These are phyloP conservation scores for Syzygium malaccense DNA, from an alignment of 441 rosid genomes.

Conservation along the genomic window DNA sequence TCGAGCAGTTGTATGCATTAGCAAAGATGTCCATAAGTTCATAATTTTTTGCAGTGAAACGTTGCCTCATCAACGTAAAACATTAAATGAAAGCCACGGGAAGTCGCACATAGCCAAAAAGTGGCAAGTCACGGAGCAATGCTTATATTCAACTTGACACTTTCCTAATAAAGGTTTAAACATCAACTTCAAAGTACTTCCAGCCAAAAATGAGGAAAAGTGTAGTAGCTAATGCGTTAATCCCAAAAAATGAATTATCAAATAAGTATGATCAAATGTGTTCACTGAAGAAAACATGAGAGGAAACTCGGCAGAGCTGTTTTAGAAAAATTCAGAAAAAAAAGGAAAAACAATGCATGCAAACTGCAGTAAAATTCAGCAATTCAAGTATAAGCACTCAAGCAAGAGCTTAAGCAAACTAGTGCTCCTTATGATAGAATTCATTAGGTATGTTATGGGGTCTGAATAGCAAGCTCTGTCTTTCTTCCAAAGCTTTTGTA, in stretches of 20 bases:
- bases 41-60: neutral
- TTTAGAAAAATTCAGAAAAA: neutral
- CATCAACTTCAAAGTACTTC: neutral
- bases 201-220: neutral
- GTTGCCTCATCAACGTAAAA: neutral
- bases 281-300: neutral
- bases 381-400: neutral
- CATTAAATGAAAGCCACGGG: neutral
- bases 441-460: neutral
- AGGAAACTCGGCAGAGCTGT: neutral
- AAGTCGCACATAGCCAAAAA: neutral
- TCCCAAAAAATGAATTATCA: neutral
- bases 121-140: neutral
- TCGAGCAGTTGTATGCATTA: neutral
- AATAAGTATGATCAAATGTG: neutral
- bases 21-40: neutral
- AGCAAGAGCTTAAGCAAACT: neutral
- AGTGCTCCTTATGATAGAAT: neutral
- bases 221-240: neutral
- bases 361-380: neutral
- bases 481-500: neutral
- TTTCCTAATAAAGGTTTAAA: neutral
- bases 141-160: neutral
- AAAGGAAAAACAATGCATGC: neutral
- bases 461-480: neutral